Percentiles rank a stretch among this genome's conserved stretches.
phyloP scores from a whole-genome alignment of 176 grass and related monocot genomes.

The Zoysia japonica region DNA sequence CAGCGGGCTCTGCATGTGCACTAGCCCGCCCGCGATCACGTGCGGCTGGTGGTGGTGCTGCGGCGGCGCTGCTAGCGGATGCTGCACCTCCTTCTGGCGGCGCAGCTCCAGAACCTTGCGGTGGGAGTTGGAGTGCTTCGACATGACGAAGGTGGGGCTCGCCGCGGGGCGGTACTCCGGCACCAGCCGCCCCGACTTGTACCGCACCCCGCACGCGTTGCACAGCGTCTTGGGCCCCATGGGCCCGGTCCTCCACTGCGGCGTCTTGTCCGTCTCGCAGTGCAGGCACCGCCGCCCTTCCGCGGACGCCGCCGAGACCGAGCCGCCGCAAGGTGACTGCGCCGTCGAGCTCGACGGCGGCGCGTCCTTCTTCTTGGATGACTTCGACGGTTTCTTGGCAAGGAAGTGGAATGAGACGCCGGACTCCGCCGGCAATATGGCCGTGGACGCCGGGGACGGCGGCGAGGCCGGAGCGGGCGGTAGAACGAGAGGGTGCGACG shows the following conservation, averaged over 20 bases:
- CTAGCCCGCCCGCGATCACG: conserved; percentile 6
- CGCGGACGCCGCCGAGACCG: conserved; percentile 1
- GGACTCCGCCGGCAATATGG: conserved; percentile 57
- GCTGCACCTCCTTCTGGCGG: conserved; percentile 70
- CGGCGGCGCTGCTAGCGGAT: background rate
- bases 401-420: conserved; percentile 35
- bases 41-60: conserved; percentile 28
- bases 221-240: conserved; percentile 97
- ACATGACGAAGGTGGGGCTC: conserved; percentile 76
- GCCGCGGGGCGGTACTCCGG: conserved; percentile 91
- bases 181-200: conserved; percentile 90
- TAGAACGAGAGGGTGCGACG: conserved; percentile 60
- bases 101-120: conserved; percentile 93
- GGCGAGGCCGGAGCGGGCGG: conserved; percentile 27
- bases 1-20: conserved; percentile 36
- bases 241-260: conserved; percentile 94
- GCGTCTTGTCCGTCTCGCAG: conserved; percentile 96
- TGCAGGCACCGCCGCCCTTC: conserved; percentile 75
- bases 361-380: conserved; percentile 64
- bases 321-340: background rate
- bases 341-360: background rate
- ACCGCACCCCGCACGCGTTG: conserved; percentile 94
- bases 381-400: conserved; percentile 47
- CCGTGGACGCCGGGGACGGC: conserved; percentile 46
- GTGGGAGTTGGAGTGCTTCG: conserved; percentile 96